Percentiles rank a stretch among this genome's conserved stretches.
Evolutionary conservation across 495 filamentous ascomycete genomes (phyloP).

Genomic region (Penicillium crystallinum): DNA sequence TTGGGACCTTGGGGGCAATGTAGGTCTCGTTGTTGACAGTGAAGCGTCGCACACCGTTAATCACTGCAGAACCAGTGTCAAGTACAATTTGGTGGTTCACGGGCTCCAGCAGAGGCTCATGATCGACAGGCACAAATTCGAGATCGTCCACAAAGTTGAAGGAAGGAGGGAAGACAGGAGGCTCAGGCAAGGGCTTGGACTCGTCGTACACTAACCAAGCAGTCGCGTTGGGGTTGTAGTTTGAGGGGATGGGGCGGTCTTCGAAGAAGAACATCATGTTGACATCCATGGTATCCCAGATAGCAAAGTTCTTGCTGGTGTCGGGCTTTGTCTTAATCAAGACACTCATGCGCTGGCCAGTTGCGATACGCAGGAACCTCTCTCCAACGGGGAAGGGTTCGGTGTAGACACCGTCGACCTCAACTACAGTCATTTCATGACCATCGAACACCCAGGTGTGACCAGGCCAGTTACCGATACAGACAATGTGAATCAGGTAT

Average conservation of each 20-base stretch:
- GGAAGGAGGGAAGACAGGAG: constrained; percentile 42
- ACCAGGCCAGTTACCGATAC: constrained; percentile 56
- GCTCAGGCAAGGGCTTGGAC: constrained; percentile 49
- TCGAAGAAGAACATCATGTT: constrained; percentile 50
- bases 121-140: constrained; percentile 60
- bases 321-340: constrained; percentile 53
- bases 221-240: constrained; percentile 66
- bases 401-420: constrained; percentile 68
- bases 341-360: constrained; percentile 68
- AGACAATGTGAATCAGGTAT: constrained; percentile 67
- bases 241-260: constrained; percentile 18
- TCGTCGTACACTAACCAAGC: constrained; percentile 75
- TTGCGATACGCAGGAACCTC: constrained; percentile 55
- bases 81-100: constrained; percentile 32
- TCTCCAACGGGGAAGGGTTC: constrained; percentile 48
- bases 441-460: constrained; percentile 50
- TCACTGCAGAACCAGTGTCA: constrained; percentile 49
- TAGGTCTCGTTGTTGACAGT: constrained; percentile 45
- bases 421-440: constrained; percentile 59
- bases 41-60: constrained; percentile 55
- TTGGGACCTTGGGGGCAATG: constrained; percentile 61
- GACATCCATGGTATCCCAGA: constrained; percentile 54
- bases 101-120: constrained; percentile 41
- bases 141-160: constrained; percentile 71
- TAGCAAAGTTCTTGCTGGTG: constrained; percentile 44